Base-by-base conservation (phyloP, 2,329 filamentous ascomycete genomes). In the Beauveria caledonica region DNA sequence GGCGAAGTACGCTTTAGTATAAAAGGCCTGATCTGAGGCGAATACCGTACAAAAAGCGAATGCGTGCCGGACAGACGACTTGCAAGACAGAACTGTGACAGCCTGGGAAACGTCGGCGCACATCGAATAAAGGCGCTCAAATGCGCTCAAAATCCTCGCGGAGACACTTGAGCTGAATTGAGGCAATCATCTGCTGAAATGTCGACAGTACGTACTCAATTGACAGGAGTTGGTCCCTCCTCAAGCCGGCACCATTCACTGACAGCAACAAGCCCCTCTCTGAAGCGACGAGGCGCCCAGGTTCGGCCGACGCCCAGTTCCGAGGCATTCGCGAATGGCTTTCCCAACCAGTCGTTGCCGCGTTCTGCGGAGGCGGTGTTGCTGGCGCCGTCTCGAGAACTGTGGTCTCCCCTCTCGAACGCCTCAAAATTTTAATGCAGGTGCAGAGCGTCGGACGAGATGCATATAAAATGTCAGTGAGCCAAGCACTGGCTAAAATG, bases 361-460 rank as follows among this genome's bases (percentile, higher is more conserved):
- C 94, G 39, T 99, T 99, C 70, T 88, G 95, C 69, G 94, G 91
- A 33, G 94, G 94, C 63, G 94, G 94, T 66, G 86, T 97, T 23
- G 94, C 94, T 17, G 94, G 94, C 62, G 94, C 94, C 48, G 93
- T 99, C n/a, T 97, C 94, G 36, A 86, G 94, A 71, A 99, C 94
- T 25, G 93, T 97, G 52, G 94, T 99, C 5, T 97, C 93, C 17
- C 94, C 94, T 3, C 85, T 99, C 42, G 94, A 99, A 76, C 86
- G 94, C 64, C 81, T 99, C 62, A 97, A 99, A 78, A 99, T 99
- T 67, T 80, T 99, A n/a, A 92, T 97, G 73, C 94, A 99, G 73
- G 83, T 99, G 29, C 94, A 99, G 77, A 95, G 89, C 70, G 89
- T 83, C 54, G 93, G 92, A 19, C 86, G 92, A 69, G 89, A 90